Evolutionary conservation across 2,329 filamentous ascomycete species (phyloP).

Genomic region (Sarocladiaceae sp.): DNA sequence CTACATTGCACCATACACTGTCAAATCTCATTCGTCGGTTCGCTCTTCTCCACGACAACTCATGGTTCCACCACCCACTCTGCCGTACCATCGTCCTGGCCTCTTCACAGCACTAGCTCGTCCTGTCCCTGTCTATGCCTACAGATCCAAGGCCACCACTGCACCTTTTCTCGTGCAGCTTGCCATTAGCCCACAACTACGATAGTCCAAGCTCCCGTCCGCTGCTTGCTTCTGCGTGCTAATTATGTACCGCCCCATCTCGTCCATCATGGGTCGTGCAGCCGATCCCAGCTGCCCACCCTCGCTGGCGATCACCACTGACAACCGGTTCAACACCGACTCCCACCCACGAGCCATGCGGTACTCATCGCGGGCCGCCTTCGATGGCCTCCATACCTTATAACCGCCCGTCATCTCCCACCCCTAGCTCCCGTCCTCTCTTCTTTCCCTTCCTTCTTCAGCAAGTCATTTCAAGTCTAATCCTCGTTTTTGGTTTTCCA

Average conservation of each 20-base stretch:
- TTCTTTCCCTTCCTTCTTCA: constrained; percentile 49
- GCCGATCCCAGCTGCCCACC: neutral
- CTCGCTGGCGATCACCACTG: constrained; percentile 3
- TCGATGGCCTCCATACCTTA: constrained; percentile 2
- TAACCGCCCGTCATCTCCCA: constrained; percentile 7
- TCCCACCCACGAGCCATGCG: neutral
- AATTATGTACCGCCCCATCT: neutral
- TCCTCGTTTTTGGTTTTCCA: constrained; percentile 42
- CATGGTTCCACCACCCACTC: too few species aligned
- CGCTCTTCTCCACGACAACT: too few species aligned
- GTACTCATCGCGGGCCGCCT: constrained; percentile 5
- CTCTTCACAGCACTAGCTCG: neutral
- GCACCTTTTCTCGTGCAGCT: too few species aligned
- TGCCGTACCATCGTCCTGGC: constrained; percentile 5
- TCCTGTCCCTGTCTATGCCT: too few species aligned
- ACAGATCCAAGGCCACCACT: too few species aligned
- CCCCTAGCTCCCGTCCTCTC: constrained; percentile 26
- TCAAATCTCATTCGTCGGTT: constrained; percentile 2
- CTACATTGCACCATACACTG: too few species aligned
- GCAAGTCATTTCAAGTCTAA: constrained; percentile 56
- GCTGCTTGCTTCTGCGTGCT: constrained; percentile 4
- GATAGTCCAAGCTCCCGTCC: neutral
- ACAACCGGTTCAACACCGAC: too few species aligned
- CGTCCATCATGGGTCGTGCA: neutral
- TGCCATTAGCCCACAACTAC: neutral